These are phyloP conservation scores for Dactylellina haptotyla DNA, from an alignment of 2,329 filamentous ascomycete genomes.

Conservation along the genomic window DNA sequence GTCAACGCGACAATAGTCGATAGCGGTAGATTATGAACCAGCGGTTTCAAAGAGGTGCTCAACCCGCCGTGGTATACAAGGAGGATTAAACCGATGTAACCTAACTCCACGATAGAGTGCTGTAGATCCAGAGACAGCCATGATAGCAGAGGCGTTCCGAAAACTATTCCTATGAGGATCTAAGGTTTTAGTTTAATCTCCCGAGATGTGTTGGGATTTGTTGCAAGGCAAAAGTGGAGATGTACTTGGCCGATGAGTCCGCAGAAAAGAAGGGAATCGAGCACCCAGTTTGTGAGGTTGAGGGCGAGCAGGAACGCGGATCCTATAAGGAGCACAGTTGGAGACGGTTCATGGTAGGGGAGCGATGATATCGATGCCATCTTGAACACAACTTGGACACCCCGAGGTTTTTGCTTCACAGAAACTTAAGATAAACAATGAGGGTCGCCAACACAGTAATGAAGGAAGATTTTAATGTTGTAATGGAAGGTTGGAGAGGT, in stretches of 20 bases:
- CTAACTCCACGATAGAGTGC: conserved; percentile 70
- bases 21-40: conserved; percentile 71
- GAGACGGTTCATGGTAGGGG: conserved; percentile 40
- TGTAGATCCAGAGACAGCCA: conserved; percentile 69
- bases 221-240: background rate
- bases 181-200: conserved; percentile 60
- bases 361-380: conserved; percentile 32
- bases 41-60: conserved; percentile 66
- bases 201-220: background rate
- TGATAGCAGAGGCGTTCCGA: conserved; percentile 73
- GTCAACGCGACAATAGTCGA: conserved; percentile 73
- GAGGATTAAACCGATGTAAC: conserved; percentile 77
- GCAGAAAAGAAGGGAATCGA: conserved; percentile 73
- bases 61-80: conserved; percentile 77
- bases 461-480: no score
- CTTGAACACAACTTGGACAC: no score
- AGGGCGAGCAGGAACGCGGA: conserved; percentile 72
- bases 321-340: conserved; percentile 66
- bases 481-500: no score
- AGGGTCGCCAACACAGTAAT: no score
- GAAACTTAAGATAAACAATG: background rate
- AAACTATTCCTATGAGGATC: conserved; percentile 75
- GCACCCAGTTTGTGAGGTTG: conserved; percentile 68
- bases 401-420: no score
- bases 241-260: conserved; percentile 71